A percentile compares a stretch with the other conserved stretches of the same genome.
Evolutionary conservation across 2,329 filamentous ascomycete species (phyloP).

Genomic region (Knoxdaviesia capensis): DNA sequence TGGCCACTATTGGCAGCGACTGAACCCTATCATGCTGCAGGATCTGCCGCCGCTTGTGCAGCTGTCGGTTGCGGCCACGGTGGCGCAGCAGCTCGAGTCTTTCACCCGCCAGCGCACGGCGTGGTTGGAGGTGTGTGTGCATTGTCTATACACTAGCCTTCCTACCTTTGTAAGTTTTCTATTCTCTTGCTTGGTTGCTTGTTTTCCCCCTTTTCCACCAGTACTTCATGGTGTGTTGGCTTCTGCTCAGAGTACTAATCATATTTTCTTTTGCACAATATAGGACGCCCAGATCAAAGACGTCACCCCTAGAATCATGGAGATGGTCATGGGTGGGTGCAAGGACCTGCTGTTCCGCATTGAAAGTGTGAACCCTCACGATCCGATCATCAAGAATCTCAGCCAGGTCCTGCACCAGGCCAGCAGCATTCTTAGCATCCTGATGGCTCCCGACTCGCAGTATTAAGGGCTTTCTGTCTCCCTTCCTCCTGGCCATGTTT

Average conservation of each 20-base stretch:
- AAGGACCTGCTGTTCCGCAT: constrained; percentile 32
- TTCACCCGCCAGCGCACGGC: constrained; percentile 34
- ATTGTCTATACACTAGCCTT: constrained; percentile 27
- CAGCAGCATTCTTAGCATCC: constrained; percentile 12
- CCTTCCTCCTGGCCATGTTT: neutral
- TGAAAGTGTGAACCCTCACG: constrained; percentile 23
- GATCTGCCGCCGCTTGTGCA: constrained; percentile 39
- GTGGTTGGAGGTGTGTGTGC: constrained; percentile 41
- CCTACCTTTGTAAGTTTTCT: constrained; percentile 27
- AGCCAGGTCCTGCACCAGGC: constrained; percentile 19
- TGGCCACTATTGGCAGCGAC: constrained; percentile 15
- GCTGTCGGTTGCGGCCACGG: constrained; percentile 42
- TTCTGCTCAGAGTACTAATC: constrained; percentile 9
- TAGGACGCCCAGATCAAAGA: constrained; percentile 33
- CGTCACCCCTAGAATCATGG: constrained; percentile 36
- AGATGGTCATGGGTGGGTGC: constrained; percentile 27
- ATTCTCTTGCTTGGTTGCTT: neutral
- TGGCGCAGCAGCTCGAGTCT: constrained; percentile 35
- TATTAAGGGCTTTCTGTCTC: neutral
- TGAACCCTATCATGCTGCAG: constrained; percentile 23
- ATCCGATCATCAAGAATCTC: constrained; percentile 26
- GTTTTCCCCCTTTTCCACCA: neutral
- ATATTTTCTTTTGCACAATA: neutral
- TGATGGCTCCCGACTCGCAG: neutral
- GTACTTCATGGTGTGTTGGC: neutral